Base-by-base conservation (phyloP, 192 early-diverging fungal genomes). In the Entrophospora sp. region DNA sequence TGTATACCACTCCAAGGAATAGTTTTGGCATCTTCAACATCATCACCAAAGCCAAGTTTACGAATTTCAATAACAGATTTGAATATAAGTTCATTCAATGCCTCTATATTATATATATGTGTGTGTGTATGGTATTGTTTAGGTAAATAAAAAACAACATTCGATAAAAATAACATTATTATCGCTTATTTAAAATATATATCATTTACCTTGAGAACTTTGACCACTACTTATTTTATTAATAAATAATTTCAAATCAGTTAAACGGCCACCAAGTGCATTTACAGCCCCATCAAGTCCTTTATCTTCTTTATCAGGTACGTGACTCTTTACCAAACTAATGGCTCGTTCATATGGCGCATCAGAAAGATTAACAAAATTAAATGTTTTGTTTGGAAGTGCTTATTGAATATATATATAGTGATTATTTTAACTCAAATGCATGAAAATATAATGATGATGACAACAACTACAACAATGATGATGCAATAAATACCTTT, bases 181-280 rank as follows among this genome's bases (percentile, higher is more conserved):
- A n/a, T n/a, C n/a, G n/a, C n/a, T n/a, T n/a, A n/a, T n/a, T n/a
- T 32, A 52, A 2, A 24, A 46, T 49, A 30, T 53, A 27, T 40
- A 22, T 2, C 6, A 61, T 49, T 61, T 79, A 88, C 89, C 83
- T 53, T 71, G 48, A 6, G 86, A 76, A 1, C 46, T 46, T 71
- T 80, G 70, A 24, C 91, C 89, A 5, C 88, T 79, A 43, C 89
- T 81, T 38, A 97, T 87, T 69, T 97, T 97, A 60, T 92, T 89
- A 32, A 94, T 84, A 69, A 96, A 83, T 12, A 93, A 67, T 72
- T 94, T 86, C 32, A 99, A 73, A 75, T 99, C 94, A 32, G 87
- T 91, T 16, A 96, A 72, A 16, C 97, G 83, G 18, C 97, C 97
- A 27, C 95, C 97, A 13, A 99, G 77, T 1, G 80, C 80, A 24